Evolutionary conservation across 495 filamentous ascomycete genomes (phyloP).

Genomic region (Jackrogersella minutella): DNA sequence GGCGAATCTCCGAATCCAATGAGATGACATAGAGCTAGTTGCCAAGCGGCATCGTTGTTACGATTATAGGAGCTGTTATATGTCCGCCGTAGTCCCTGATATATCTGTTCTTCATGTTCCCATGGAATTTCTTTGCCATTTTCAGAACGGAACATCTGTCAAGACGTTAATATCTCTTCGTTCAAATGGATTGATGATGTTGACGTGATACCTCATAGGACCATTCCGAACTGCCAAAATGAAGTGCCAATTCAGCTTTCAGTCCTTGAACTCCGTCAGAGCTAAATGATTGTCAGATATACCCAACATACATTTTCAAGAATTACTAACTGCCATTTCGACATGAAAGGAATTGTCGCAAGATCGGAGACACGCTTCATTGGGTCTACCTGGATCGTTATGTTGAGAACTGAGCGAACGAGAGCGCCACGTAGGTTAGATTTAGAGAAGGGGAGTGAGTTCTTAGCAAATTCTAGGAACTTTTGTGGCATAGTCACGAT

Average conservation of each 20-base stretch:
- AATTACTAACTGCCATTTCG: constrained; percentile 39
- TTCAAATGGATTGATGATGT: neutral
- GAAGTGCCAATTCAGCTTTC: constrained; percentile 41
- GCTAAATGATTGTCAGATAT: neutral
- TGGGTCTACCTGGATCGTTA: constrained; percentile 40
- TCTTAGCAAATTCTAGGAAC: constrained; percentile 31
- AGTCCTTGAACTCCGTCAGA: constrained; percentile 35
- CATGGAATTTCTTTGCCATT: constrained; percentile 41
- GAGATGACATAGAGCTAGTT: constrained; percentile 41
- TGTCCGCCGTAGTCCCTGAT: constrained; percentile 31
- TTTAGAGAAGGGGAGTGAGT: constrained; percentile 30
- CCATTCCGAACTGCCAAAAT: constrained; percentile 40
- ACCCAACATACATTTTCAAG: neutral
- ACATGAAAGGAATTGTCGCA: constrained; percentile 38
- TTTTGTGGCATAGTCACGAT: constrained; percentile 19
- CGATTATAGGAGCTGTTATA: neutral
- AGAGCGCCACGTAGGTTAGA: constrained; percentile 36
- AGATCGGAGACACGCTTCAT: constrained; percentile 37
- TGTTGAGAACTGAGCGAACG: constrained; percentile 32
- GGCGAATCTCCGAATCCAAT: constrained; percentile 40
- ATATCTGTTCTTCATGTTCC: constrained; percentile 44
- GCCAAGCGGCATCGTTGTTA: constrained; percentile 36
- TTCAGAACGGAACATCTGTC: constrained; percentile 28
- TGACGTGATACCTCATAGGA: constrained; percentile 28
- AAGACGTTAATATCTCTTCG: neutral